These are phyloP conservation scores for Gyrodon lividus DNA, from an alignment of 768 basidiomycete species.

Conservation along the genomic window DNA sequence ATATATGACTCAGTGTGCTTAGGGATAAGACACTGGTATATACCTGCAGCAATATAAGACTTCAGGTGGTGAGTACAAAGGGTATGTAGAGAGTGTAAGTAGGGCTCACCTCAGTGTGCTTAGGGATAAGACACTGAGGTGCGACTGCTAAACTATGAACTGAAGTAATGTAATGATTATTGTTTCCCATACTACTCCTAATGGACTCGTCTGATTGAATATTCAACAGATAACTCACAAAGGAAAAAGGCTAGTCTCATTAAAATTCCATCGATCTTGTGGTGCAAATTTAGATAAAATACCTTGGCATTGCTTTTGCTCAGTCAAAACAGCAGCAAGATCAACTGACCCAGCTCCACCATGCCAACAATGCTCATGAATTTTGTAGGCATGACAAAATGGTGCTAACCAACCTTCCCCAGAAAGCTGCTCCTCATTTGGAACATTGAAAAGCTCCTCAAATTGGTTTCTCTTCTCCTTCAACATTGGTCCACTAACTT, in stretches of 20 bases:
- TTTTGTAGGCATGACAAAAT: conserved; percentile 5
- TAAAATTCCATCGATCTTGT: conserved; percentile 9
- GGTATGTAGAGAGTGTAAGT: too few species aligned
- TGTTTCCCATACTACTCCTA: too few species aligned
- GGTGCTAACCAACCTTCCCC: conserved; percentile 8
- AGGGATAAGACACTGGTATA: too few species aligned
- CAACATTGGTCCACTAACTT: conserved; percentile 5
- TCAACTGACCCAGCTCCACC: conserved; percentile 4
- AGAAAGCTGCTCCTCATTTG: background rate
- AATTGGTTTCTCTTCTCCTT: conserved; percentile 1
- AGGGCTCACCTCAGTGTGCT: too few species aligned
- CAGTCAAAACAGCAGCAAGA: background rate
- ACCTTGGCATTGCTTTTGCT: background rate
- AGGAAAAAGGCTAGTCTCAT: conserved; percentile 10
- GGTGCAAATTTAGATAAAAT: background rate
- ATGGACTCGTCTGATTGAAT: too few species aligned
- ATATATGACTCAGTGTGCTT: too few species aligned
- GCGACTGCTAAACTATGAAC: too few species aligned
- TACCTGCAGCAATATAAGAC: too few species aligned
- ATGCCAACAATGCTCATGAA: background rate
- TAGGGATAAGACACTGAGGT: too few species aligned
- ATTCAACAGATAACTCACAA: conserved; percentile 7
- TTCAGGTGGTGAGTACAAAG: too few species aligned
- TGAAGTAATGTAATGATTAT: too few species aligned
- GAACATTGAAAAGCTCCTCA: conserved; percentile 2